These are phyloP conservation scores for Kwoniella heveanensis DNA, from an alignment of 768 basidiomycete species.

Conservation along the genomic window DNA sequence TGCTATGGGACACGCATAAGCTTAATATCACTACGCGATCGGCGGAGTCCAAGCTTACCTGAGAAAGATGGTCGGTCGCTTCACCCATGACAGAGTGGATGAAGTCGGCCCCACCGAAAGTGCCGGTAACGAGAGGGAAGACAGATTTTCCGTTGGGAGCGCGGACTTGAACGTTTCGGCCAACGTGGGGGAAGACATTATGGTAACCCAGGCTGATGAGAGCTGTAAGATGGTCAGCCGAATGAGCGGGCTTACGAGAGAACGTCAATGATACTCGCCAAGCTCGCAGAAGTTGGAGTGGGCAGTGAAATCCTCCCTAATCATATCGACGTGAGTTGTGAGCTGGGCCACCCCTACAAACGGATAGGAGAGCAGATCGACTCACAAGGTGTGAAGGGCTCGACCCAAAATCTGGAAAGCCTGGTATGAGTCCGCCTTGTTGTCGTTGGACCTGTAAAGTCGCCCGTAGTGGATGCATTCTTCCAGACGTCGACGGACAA, in stretches of 20 bases:
- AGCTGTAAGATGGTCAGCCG: constrained; percentile 40
- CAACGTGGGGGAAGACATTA: constrained; percentile 83
- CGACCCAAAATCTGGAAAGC: constrained; percentile 74
- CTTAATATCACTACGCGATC: no score
- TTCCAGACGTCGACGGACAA: constrained; percentile 67
- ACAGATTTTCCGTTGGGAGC: constrained; percentile 75
- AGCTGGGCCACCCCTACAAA: constrained; percentile 1
- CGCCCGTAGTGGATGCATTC: constrained; percentile 79
- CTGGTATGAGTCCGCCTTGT: constrained; percentile 59
- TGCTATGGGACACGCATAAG: constrained; percentile 58
- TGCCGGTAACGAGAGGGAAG: constrained; percentile 79
- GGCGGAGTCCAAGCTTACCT: constrained; percentile 53
- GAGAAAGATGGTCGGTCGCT: constrained; percentile 61
- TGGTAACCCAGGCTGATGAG: constrained; percentile 72
- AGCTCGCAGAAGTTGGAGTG: constrained; percentile 81
- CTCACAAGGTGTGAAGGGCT: constrained; percentile 50
- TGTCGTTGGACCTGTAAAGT: constrained; percentile 60
- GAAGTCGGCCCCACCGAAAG: constrained; percentile 55
- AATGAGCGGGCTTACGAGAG: neutral
- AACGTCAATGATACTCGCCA: constrained; percentile 18
- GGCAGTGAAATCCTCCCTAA: constrained; percentile 80
- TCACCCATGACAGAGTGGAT: constrained; percentile 57
- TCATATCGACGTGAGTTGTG: constrained; percentile 3
- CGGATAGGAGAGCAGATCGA: neutral
- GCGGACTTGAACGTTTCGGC: constrained; percentile 72